Base-by-base conservation (phyloP, 2,329 filamentous ascomycete genomes). In the Parascedosporium putredinis region DNA sequence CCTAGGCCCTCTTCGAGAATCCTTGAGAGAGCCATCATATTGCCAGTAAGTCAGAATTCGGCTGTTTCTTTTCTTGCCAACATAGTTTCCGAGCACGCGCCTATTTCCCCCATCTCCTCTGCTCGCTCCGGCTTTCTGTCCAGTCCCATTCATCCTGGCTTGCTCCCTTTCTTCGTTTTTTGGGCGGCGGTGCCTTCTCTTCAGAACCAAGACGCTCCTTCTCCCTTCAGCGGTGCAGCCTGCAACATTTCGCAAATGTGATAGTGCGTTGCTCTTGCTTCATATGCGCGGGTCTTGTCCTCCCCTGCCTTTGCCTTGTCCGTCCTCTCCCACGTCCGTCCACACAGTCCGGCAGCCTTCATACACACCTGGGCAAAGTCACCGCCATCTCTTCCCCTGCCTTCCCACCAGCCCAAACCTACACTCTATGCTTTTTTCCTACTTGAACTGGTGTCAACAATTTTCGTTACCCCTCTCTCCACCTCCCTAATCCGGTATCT, bases 311-410 rank as follows among this genome's bases (percentile, higher is more conserved):
- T 6, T 31, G 6, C 27, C 12, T 31, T 31, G 7, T 31, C 12
- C 27, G 7, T 31, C 7, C 27, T 31, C 12, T 31, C 27, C 27
- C 7, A 6, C 6, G 6, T 31, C 27, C 27, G 6, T 31, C 27
- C n/a, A n/a, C n/a, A n/a, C n/a, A n/a, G 12, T 31, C 27, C 27
- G 7, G 27, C 27, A 31, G 6, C 27, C 6, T 31, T 31, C 27
- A 6, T 12, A 31, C 27, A 6, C 27, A 20, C 38, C 38, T 42
- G 20, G 16, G 16, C 38, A 20, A 20, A 42, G 23, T 16, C 38
- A 42, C 38, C 38, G 38, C 18, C 38, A 42, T 42, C 38, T 24
- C n/a, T n/a, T n/a, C n/a, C n/a, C n/a, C n/a, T n/a, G n/a, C n/a
- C n/a, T 24, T 20, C 16, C 38, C 20, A 42, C 20, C 20, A 22